These are phyloP conservation scores for Salix suchowensis DNA, from an alignment of 345 rosid genomes.

Conservation along the genomic window DNA sequence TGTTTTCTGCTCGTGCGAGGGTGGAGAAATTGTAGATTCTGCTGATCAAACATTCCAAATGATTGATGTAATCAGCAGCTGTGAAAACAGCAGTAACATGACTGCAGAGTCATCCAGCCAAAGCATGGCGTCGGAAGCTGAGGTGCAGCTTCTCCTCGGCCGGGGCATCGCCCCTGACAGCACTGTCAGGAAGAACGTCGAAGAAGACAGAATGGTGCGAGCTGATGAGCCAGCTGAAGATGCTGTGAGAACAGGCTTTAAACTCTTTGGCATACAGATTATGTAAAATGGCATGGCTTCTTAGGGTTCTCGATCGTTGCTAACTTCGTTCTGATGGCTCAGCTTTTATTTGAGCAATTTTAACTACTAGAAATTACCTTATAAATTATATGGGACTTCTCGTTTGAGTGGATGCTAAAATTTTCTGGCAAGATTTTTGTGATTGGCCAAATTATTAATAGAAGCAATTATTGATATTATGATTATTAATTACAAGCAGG, in stretches of 20 bases:
- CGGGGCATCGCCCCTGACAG: background rate
- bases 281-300: background rate
- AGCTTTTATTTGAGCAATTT: background rate
- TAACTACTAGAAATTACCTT: background rate
- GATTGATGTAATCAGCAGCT: constrained; percentile 29
- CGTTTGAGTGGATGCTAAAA: background rate
- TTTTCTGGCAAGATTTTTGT: constrained; percentile 2
- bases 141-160: constrained; percentile 10
- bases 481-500: background rate
- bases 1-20: constrained; percentile 41
- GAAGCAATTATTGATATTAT: background rate
- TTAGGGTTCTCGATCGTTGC: background rate
- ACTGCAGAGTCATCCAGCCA: background rate
- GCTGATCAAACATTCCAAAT: constrained; percentile 26
- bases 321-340: background rate
- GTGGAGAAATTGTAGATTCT: background rate
- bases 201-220: constrained; percentile 1
- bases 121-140: background rate
- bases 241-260: constrained; percentile 21
- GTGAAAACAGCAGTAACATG: background rate
- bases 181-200: background rate
- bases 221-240: background rate
- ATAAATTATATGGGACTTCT: background rate
- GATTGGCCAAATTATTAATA: background rate
- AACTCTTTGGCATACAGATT: constrained; percentile 45